Percentiles rank a stretch among this genome's conserved stretches.
Evolutionary conservation across 208 protist species (phyloP).

Genomic region (Trichomonas gallinae): DNA sequence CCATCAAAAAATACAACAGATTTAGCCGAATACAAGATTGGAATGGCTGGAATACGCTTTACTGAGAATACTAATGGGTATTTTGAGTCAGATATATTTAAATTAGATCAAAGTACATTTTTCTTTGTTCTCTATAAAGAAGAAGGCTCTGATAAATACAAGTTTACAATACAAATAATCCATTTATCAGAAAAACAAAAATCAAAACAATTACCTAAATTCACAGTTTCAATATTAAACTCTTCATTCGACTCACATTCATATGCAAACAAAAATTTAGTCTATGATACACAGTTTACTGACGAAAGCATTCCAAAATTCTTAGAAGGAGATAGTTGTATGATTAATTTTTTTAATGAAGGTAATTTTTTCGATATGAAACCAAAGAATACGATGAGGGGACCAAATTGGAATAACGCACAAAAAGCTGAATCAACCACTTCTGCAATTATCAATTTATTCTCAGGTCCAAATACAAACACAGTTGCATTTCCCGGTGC

Average conservation of each 20-base stretch:
- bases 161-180: neutral
- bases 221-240: neutral
- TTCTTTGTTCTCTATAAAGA: neutral
- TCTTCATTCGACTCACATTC: neutral
- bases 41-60: neutral
- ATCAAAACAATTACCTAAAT: neutral
- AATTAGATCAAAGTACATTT: neutral
- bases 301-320: neutral
- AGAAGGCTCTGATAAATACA: neutral
- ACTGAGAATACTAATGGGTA: neutral
- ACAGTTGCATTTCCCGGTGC: neutral
- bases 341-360: neutral
- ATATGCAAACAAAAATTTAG: neutral
- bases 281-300: neutral
- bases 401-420: too few species aligned
- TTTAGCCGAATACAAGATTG: neutral
- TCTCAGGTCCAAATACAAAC: neutral
- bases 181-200: neutral
- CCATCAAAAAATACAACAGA: neutral
- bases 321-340: neutral
- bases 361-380: neutral
- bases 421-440: too few species aligned
- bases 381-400: too few species aligned
- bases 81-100: neutral
- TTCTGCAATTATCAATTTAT: too few species aligned